Conservation (phyloP, 2,329 filamentous ascomycete genomes). For the Colletotrichum musae region DNA sequence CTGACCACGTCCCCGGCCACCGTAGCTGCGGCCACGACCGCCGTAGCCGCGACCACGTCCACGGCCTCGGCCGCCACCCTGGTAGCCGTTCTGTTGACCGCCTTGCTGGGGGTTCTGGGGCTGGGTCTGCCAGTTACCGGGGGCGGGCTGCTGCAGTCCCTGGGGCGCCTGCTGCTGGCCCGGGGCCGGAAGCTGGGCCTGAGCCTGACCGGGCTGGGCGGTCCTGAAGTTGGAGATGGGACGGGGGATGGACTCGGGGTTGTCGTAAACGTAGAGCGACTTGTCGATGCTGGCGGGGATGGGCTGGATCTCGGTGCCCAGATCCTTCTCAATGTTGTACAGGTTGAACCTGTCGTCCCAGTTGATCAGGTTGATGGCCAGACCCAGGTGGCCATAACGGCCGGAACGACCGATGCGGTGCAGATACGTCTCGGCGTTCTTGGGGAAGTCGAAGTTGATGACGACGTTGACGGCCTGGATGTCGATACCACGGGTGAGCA, state of each 20-base stretch:
- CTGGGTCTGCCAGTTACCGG: slow-evolving; percentile 49
- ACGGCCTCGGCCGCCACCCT: slow-evolving; percentile 49
- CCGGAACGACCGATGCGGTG: slow-evolving; percentile 98
- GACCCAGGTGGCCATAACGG: slow-evolving; percentile 94
- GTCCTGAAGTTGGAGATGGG: slow-evolving; percentile 71
- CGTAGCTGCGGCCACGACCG: slow-evolving; percentile 36
- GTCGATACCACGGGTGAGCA: slow-evolving; percentile 98
- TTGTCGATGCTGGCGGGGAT: slow-evolving; percentile 97
- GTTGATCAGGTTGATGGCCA: slow-evolving; percentile 99
- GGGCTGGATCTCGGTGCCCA: slow-evolving; percentile 97
- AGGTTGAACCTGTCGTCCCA: slow-evolving; percentile 99
- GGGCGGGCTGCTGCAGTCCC: slow-evolving; percentile 47
- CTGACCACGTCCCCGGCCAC: slow-evolving; percentile 31
- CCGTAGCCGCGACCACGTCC: slow-evolving; percentile 43
- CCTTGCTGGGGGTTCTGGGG: slow-evolving; percentile 47
- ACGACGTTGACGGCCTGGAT: slow-evolving; percentile 99
- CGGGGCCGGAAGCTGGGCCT: slow-evolving; percentile 43
- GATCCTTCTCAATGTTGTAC: slow-evolving; percentile 97
- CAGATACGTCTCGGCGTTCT: slow-evolving; percentile 98
- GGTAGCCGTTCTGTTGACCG: slow-evolving; percentile 50
- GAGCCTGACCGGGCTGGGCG: slow-evolving; percentile 47
- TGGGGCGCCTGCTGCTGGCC: slow-evolving; percentile 36
- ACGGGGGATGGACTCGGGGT: slow-evolving; percentile 93
- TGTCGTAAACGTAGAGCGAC: slow-evolving; percentile 97
- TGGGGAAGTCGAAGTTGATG: slow-evolving; percentile 99